These are phyloP conservation scores for Hygrophoropsis aurantiaca DNA, from an alignment of 768 basidiomycete genomes.

Conservation along the genomic window DNA sequence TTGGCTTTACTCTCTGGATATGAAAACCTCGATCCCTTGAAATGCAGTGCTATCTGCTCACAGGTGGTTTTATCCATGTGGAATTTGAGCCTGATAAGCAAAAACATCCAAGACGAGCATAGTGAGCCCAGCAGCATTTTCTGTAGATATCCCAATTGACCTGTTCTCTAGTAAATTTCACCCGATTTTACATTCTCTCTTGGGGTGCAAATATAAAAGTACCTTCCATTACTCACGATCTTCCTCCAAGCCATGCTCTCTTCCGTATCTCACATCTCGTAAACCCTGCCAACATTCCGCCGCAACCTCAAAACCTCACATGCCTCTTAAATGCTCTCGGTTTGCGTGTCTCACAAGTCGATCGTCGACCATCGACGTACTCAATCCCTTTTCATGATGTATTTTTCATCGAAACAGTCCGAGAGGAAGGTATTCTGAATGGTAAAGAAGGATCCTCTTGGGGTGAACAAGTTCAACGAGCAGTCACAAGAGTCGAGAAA, in stretches of 20 bases:
- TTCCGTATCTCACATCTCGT: conserved; percentile 31
- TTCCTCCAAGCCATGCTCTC: conserved; percentile 32
- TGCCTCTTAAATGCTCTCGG: conserved; percentile 37
- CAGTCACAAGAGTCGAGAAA: conserved; percentile 31
- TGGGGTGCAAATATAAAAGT: conserved; percentile 30
- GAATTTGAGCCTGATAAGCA: conserved; percentile 54
- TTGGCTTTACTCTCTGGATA: conserved; percentile 33
- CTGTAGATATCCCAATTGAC: neutral
- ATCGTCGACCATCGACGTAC: conserved; percentile 57
- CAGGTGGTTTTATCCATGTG: conserved; percentile 60
- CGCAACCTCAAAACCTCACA: conserved; percentile 10
- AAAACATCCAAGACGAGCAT: conserved; percentile 63
- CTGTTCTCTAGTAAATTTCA: conserved; percentile 53
- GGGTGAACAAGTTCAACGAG: conserved; percentile 34
- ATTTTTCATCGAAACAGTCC: conserved; percentile 64
- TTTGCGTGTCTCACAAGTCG: conserved; percentile 51
- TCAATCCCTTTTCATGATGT: conserved; percentile 51
- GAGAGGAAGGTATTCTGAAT: conserved; percentile 1
- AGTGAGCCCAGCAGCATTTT: conserved; percentile 33
- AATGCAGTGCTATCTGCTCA: conserved; percentile 76
- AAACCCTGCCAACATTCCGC: neutral
- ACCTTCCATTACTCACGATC: conserved; percentile 21
- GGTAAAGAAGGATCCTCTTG: conserved; percentile 20
- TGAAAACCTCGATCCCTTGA: conserved; percentile 39
- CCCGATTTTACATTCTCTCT: conserved; percentile 66